phyloP scores from a whole-genome alignment of 2,329 filamentous ascomycete species.

The Colletotrichum lupini region DNA sequence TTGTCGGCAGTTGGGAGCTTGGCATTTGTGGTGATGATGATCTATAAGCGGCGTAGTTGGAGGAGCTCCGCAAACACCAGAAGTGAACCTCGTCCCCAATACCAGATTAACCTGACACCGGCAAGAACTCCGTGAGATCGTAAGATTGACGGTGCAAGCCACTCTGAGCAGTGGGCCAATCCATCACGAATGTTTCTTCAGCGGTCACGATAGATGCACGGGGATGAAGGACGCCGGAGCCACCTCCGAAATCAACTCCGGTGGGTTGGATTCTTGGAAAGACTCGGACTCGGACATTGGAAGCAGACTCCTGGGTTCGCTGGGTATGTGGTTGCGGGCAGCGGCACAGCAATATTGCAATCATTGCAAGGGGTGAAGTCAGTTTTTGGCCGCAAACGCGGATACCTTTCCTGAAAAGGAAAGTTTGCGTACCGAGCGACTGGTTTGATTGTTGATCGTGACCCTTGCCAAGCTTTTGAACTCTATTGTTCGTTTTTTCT shows the following conservation, averaged over 20 bases:
- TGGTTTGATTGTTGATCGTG: background rate
- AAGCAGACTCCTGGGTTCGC: too few species aligned
- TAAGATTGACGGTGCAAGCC: background rate
- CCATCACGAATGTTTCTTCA: background rate
- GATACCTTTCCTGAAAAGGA: background rate
- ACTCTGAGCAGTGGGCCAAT: background rate
- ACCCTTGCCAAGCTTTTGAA: background rate
- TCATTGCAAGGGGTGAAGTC: background rate
- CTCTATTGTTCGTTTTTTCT: background rate
- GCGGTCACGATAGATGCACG: background rate
- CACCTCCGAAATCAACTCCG: background rate
- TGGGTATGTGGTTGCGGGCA: too few species aligned
- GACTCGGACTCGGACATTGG: background rate
- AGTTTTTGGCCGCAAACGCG: background rate
- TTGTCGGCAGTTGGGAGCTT: too few species aligned
- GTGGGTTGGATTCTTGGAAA: background rate
- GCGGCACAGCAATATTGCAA: background rate
- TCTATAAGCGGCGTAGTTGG: background rate
- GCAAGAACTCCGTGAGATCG: background rate
- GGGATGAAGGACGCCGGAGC: background rate
- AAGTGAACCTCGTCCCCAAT: background rate
- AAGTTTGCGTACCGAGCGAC: background rate
- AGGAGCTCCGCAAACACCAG: background rate
- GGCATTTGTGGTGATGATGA: too few species aligned
- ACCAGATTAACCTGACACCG: background rate